phyloP scores from a whole-genome alignment of 2,329 filamentous ascomycete species.

The Colletotrichum tropicicola region DNA sequence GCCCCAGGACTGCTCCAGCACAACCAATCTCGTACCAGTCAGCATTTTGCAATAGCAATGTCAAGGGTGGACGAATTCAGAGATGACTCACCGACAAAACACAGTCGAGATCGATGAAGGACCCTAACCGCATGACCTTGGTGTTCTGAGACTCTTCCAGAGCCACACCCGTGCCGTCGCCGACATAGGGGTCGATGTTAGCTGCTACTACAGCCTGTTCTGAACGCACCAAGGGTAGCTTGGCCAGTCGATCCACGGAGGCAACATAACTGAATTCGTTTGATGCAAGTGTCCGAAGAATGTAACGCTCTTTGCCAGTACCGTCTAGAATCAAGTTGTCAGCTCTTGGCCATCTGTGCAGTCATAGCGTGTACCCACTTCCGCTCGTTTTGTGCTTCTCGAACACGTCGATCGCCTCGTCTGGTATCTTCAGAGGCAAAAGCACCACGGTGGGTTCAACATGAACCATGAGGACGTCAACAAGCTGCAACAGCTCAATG shows the following conservation, averaged over 20 bases:
- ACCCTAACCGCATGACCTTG: slow-evolving; percentile 73
- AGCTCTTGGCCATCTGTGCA: too few species aligned
- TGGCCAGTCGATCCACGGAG: slow-evolving; percentile 72
- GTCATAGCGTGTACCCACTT: background rate
- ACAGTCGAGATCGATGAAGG: slow-evolving; percentile 79
- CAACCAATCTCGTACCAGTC: slow-evolving; percentile 70
- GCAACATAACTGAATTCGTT: slow-evolving; percentile 76
- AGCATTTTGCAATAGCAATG: background rate
- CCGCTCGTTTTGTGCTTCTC: slow-evolving; percentile 37
- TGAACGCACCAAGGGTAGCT: slow-evolving; percentile 56
- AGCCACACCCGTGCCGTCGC: slow-evolving; percentile 38
- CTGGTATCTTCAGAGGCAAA: slow-evolving; percentile 56
- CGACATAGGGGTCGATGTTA: background rate
- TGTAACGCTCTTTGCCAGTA: slow-evolving; percentile 21
- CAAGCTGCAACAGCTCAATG: slow-evolving; percentile 32
- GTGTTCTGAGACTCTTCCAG: slow-evolving; percentile 61
- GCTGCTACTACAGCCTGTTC: background rate
- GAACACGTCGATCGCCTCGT: slow-evolving; percentile 43
- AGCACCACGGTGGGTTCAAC: slow-evolving; percentile 65
- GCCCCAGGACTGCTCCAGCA: slow-evolving; percentile 84
- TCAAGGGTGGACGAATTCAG: background rate
- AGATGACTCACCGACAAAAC: slow-evolving; percentile 70
- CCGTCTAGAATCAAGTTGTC: background rate
- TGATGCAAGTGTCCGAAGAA: slow-evolving; percentile 73
- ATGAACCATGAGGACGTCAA: slow-evolving; percentile 65